Evolutionary conservation across 2,329 filamentous ascomycete species (phyloP), one percentile per base, ranked within the genome.

Genomic region (Talaromyces sp.): DNA sequence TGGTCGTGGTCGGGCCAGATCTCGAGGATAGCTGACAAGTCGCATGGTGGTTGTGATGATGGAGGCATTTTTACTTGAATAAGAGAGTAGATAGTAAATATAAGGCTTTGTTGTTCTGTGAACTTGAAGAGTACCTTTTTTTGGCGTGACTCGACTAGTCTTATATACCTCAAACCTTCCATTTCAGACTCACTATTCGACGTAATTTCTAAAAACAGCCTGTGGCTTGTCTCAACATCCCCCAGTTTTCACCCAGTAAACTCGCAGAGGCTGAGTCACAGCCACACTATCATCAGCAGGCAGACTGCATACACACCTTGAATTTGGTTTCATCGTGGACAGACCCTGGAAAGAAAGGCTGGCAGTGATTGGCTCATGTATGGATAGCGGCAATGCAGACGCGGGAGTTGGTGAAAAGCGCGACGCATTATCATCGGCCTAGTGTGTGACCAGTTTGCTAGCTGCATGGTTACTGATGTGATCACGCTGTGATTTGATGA

Each of bases 21-120:
- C n/a, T 50, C 56, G 31, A 62, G 56, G 14, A 62, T 58, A 3
- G 19, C 26, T 6, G 56, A 46, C 10, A 62, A 56, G 27, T 58
- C 17, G n/a, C 21, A 55, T 29, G 29, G 55, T 8, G 9, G n/a
- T 38, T 52, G 49, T n/a, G 49, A 27, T 29, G 49, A 17, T 17
- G 2, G 49, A 52, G 49, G 24, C 49, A 52, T 52, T n/a, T 26
- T 19, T 5, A 6, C 6, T 27, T 27, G 26, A 6, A 27, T 27
- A 27, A 27, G 6, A 3, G 17, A 38, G n/a, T 38, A n/a, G 14
- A 38, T 8, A 14, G 43, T 49, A 10, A 49, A 26, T 8, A 7
- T 9, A 49, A 26, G 19, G 1, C 11, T 1, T 38, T 38, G 8
- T n/a, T 38, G 4, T 38, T 6, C 14, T 38, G 14, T 35, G 19